Evolutionary conservation across 768 basidiomycete genomes (phyloP), one percentile per base, ranked within the genome.

Genomic region (Lactarius trivialis): DNA sequence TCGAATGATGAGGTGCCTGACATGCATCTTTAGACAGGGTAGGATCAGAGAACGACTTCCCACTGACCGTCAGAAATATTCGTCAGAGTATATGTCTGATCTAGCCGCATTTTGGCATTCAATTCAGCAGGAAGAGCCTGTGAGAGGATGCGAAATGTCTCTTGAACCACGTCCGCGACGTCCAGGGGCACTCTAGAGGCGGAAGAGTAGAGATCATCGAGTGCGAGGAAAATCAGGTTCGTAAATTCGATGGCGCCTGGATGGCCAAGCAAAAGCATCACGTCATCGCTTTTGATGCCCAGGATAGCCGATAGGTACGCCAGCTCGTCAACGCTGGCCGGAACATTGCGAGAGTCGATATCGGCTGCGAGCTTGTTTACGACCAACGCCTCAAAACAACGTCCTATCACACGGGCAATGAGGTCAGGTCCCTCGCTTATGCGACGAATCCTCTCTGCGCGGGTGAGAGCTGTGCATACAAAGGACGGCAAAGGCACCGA

Each of bases 111-210:
- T 2, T 19, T 8, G 17, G 19, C 7, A 8, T 7, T 39, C 39
- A 19, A 0, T 19, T 39, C 17, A 19, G 39, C 0, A 7, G 39
- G 39, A 5, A 39, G 19, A 8, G 19, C 39, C 19, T 3, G 1
- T 0, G 17, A 39, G 19, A 39, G 19, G 3, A 4, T 0, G 4
- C n/a, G 0, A n/a, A 4, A 2, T 3, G 41, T 43, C n/a, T 43
- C 8, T 9, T 11, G 41, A 1, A 43, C 2, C n/a, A 43, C 3
- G 4, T 43, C n/a, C 4, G 9, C n/a, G 8, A 21, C 7, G n/a
- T 43, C 0, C 9, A 2, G 3, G 0, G 41, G 41, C 19, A 21
- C 41, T 21, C 0, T 41, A 3, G 0, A 0, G 0, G 1, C 2
- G 8, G n/a, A 43, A n/a, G 8, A 9, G n/a, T 3, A 0, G n/a